Evolutionary conservation across 768 basidiomycete species (phyloP).

Genomic region (Hericium erinaceus): DNA sequence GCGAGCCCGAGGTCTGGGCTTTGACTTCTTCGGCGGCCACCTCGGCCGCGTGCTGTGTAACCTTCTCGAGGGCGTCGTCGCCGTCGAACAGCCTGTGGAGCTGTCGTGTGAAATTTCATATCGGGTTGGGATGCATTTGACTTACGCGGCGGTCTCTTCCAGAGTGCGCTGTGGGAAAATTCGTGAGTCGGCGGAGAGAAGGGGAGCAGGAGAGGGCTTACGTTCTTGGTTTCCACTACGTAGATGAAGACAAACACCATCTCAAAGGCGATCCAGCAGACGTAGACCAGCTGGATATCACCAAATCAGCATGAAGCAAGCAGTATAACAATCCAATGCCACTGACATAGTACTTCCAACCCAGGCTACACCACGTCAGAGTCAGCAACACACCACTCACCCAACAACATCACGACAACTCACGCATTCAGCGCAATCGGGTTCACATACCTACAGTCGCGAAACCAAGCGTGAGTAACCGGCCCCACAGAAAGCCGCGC

Average conservation of each 20-base stretch:
- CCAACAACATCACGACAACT: background rate
- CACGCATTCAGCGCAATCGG: slow-evolving; percentile 23
- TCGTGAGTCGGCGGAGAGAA: background rate
- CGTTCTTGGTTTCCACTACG: slow-evolving; percentile 17
- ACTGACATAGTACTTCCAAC: slow-evolving; percentile 24
- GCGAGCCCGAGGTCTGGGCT: too few species aligned
- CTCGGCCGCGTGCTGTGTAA: background rate
- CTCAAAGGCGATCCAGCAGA: slow-evolving; percentile 19
- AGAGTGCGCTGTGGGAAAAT: slow-evolving; percentile 11
- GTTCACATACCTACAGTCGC: slow-evolving; percentile 19
- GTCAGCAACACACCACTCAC: background rate
- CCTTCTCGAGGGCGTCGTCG: background rate
- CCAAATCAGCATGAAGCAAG: background rate
- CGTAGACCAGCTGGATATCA: slow-evolving; percentile 14
- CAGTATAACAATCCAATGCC: background rate
- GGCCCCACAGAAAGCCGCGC: background rate
- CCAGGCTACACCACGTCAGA: slow-evolving; percentile 5
- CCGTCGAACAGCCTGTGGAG: background rate
- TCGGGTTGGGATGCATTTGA: background rate
- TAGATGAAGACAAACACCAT: slow-evolving; percentile 18
- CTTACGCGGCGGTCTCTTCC: slow-evolving; percentile 20
- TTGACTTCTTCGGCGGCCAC: background rate
- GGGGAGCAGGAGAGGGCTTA: background rate
- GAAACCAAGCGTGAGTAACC: background rate
- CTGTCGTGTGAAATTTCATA: background rate